Percentiles rank a stretch among this genome's conserved stretches.
These are phyloP conservation scores for Oryza rufipogon DNA, from an alignment of 176 grass and related monocot species.

Conservation along the genomic window DNA sequence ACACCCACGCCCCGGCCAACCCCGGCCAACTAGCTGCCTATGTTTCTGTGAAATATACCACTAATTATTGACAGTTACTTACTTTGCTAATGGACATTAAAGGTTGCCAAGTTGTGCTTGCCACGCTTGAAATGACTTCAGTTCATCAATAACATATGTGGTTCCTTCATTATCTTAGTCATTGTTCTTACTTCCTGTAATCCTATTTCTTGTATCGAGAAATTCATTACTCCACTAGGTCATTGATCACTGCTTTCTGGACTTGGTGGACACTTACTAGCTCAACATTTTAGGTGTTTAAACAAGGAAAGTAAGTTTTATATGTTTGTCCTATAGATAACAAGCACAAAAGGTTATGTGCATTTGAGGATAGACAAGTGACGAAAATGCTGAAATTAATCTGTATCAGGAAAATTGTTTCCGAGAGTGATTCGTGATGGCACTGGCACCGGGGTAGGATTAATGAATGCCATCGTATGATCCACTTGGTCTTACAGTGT, in stretches of 20 bases:
- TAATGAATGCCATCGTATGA: background rate
- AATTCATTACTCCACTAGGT: background rate
- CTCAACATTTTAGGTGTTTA: background rate
- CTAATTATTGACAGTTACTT: background rate
- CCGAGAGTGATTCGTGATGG: background rate
- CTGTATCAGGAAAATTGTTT: slow-evolving; percentile 11
- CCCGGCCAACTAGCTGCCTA: too few species aligned
- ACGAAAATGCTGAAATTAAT: background rate
- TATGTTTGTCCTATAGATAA: background rate
- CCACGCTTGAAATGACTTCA: background rate
- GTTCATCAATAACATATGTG: background rate
- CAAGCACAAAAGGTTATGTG: background rate
- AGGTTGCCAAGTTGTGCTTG: background rate
- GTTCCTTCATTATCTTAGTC: background rate
- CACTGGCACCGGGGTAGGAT: background rate
- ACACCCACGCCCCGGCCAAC: too few species aligned
- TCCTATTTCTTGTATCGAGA: background rate
- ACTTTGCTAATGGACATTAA: background rate
- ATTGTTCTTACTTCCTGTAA: background rate
- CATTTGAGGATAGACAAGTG: background rate
- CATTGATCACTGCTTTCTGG: background rate
- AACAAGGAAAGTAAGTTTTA: background rate
- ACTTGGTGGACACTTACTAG: background rate
- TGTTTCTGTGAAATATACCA: background rate
- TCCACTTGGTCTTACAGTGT: background rate